phyloP scores from a whole-genome alignment of 2,329 filamentous ascomycete genomes.

The Aureobasidium leucospermi region DNA sequence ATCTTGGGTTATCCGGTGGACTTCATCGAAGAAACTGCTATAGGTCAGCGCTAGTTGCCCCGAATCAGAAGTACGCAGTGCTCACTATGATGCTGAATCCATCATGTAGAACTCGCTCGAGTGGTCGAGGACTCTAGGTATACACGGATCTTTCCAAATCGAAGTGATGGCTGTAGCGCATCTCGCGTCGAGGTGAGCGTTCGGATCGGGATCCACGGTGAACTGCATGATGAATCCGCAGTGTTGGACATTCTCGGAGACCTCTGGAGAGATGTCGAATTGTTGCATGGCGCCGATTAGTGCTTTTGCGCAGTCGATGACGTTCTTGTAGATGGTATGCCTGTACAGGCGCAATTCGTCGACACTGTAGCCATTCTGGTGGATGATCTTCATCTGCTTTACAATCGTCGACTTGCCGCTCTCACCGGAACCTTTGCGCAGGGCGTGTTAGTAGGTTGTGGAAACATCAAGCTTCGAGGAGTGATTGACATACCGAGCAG shows the following conservation, averaged over 20 bases:
- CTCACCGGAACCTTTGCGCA: slow-evolving; percentile 76
- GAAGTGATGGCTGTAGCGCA: slow-evolving; percentile 78
- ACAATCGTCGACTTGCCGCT: slow-evolving; percentile 99
- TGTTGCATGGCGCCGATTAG: slow-evolving; percentile 87
- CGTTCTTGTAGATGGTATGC: slow-evolving; percentile 95
- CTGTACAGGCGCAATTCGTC: slow-evolving; percentile 93
- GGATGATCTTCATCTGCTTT: slow-evolving; percentile 99
- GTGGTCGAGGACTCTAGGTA: slow-evolving; percentile 77
- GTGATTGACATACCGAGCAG: slow-evolving; percentile 64
- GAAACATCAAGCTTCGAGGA: not conserved
- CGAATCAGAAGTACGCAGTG: not conserved
- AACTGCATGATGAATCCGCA: slow-evolving; percentile 80
- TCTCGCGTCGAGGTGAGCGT: slow-evolving; percentile 71
- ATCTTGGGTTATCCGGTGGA: slow-evolving; percentile 69
- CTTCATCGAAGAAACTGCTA: slow-evolving; percentile 88
- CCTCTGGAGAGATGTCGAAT: slow-evolving; percentile 74
- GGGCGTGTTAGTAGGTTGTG: slow-evolving; percentile 15
- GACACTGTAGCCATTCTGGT: slow-evolving; percentile 92
- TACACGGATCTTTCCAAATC: slow-evolving; percentile 84
- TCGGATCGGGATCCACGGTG: slow-evolving; percentile 82
- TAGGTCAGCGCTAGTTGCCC: slow-evolving; percentile 17
- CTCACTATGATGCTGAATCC: slow-evolving; percentile 98
- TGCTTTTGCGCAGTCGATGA: slow-evolving; percentile 92
- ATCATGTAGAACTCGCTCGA: slow-evolving; percentile 98
- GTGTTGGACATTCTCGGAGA: slow-evolving; percentile 63